phyloP scores from a whole-genome alignment of 164 flowering plant genomes.

The Santalum album region DNA sequence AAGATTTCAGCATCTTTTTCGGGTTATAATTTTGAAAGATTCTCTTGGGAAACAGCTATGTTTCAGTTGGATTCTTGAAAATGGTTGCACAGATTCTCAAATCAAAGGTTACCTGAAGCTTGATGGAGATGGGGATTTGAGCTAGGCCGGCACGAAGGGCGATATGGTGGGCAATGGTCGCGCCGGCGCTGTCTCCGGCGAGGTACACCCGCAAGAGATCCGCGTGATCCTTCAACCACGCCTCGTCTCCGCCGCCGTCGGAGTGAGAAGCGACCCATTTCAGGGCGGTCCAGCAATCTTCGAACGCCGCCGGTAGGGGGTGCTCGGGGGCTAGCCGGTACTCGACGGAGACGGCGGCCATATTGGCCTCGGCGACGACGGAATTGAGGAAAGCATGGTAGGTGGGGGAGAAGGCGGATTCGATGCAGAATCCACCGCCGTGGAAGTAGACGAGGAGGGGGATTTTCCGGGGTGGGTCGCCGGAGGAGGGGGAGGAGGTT shows the following conservation, averaged over 20 bases:
- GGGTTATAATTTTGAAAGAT: too few relatives aligned
- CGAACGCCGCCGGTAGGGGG: constrained; percentile 25
- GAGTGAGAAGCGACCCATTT: constrained; percentile 21
- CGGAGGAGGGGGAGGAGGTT: not conserved
- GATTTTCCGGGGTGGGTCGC: constrained; percentile 7
- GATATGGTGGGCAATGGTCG: constrained; percentile 35
- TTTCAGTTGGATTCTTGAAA: too few relatives aligned
- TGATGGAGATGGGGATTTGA: not conserved
- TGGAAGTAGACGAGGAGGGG: constrained; percentile 29
- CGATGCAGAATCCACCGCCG: constrained; percentile 24
- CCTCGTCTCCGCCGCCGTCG: not conserved
- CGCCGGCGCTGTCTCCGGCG: constrained; percentile 54
- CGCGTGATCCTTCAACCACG: constrained; percentile 7
- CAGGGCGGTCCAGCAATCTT: constrained; percentile 23
- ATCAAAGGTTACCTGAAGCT: too few relatives aligned
- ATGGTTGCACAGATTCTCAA: too few relatives aligned
- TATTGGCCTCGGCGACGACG: constrained; percentile 15
- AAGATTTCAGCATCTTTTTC: too few relatives aligned
- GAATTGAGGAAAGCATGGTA: constrained; percentile 17
- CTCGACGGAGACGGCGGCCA: constrained; percentile 20
- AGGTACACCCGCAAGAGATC: constrained; percentile 32
- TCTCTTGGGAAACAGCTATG: too few relatives aligned
- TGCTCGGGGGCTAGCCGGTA: constrained; percentile 24
- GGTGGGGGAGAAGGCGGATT: constrained; percentile 10
- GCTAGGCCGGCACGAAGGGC: constrained; percentile 11